A percentile compares a stretch with the other conserved stretches of the same genome.
These are phyloP conservation scores for Xylariomycetidae sp. DNA, from an alignment of 2,329 filamentous ascomycete species.

Conservation along the genomic window DNA sequence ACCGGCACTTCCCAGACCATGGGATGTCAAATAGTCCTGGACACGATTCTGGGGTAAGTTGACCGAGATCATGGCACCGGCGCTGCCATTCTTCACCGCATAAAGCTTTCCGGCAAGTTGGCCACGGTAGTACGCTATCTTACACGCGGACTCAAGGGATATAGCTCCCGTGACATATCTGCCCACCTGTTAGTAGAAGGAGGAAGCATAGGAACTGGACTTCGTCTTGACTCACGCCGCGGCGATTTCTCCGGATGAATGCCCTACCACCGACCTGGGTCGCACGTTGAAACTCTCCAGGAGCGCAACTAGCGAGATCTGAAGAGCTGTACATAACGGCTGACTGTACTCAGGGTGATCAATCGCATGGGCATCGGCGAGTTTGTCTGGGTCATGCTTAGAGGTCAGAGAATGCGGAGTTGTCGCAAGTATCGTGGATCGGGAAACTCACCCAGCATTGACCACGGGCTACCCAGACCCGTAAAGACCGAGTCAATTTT, in stretches of 20 bases:
- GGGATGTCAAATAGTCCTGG: slow-evolving; percentile 7
- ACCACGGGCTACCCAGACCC: neutral
- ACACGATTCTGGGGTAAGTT: slow-evolving; percentile 9
- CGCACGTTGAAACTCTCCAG: slow-evolving; percentile 13
- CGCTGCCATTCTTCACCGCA: neutral
- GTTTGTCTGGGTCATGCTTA: neutral
- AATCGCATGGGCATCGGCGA: slow-evolving; percentile 6
- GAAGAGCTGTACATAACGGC: slow-evolving; percentile 18
- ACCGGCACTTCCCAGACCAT: too few species aligned
- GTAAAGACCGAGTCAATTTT: slow-evolving; percentile 1
- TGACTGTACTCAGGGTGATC: slow-evolving; percentile 15
- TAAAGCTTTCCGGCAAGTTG: slow-evolving; percentile 13
- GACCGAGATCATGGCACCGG: slow-evolving; percentile 16
- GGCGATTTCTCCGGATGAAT: slow-evolving; percentile 28
- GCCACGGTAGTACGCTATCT: slow-evolving; percentile 24
- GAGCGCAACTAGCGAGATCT: slow-evolving; percentile 25
- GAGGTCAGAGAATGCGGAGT: neutral
- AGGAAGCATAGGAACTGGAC: neutral
- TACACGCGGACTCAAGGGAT: slow-evolving; percentile 17
- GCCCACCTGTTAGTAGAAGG: neutral
- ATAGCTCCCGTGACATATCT: slow-evolving; percentile 14
- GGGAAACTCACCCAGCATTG: neutral
- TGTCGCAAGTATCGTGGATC: neutral
- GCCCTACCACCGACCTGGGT: slow-evolving; percentile 18
- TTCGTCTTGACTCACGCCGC: slow-evolving; percentile 20